Evolutionary conservation across 2,329 filamentous ascomycete genomes (phyloP).

Genomic region (Fusarium pininemorale): DNA sequence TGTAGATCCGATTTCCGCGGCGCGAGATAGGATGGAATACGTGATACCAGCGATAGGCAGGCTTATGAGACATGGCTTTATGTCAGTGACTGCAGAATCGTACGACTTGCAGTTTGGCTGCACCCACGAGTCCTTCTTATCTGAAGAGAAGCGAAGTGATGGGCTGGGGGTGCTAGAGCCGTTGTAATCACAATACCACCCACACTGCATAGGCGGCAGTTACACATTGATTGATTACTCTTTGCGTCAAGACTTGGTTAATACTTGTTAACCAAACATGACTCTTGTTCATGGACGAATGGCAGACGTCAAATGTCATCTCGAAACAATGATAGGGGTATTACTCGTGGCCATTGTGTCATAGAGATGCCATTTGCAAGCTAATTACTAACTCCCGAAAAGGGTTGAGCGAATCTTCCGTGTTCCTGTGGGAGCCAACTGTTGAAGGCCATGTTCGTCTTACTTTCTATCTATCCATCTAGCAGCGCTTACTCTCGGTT

Average conservation of each 20-base stretch:
- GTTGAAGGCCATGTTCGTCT: slow-evolving; percentile 2
- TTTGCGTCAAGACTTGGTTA: not conserved
- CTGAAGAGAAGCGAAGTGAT: slow-evolving; percentile 6
- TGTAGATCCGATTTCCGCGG: slow-evolving; percentile 13
- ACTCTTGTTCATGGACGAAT: not conserved
- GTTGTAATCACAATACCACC: slow-evolving; percentile 12
- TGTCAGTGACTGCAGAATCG: slow-evolving; percentile 27
- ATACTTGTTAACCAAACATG: not conserved
- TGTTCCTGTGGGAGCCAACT: not conserved
- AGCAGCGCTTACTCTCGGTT: not conserved
- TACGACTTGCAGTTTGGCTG: slow-evolving; percentile 22
- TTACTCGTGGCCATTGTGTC: not conserved
- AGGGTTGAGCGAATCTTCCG: slow-evolving; percentile 12
- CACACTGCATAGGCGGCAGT: slow-evolving; percentile 12
- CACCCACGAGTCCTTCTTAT: slow-evolving; percentile 6
- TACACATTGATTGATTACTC: not conserved
- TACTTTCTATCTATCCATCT: slow-evolving; percentile 8
- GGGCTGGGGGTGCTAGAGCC: slow-evolving; percentile 2
- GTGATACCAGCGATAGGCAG: not conserved
- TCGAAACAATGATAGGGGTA: not conserved
- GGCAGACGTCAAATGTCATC: not conserved
- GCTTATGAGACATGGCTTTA: slow-evolving; percentile 31
- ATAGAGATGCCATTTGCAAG: not conserved
- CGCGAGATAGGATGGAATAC: slow-evolving; percentile 8
- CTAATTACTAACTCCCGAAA: not conserved